Percentiles rank a stretch among this genome's conserved stretches.
These are phyloP conservation scores for Davidsoniella neocaledoniae DNA, from an alignment of 2,329 filamentous ascomycete species.

Conservation along the genomic window DNA sequence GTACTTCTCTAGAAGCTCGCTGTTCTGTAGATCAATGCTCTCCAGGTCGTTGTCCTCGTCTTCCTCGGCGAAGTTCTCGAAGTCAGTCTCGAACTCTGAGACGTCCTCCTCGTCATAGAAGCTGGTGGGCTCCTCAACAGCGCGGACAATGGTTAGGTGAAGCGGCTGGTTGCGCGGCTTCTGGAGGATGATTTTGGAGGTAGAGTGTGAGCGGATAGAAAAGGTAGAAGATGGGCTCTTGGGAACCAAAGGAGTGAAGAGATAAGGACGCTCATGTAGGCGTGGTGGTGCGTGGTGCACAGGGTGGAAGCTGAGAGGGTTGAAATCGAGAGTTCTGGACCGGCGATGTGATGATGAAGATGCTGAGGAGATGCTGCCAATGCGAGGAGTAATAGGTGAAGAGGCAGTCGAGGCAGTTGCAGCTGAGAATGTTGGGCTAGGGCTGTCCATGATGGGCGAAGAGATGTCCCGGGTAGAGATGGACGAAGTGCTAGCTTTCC, in stretches of 20 bases:
- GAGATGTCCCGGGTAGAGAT: constrained; percentile 6
- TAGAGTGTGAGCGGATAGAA: constrained; percentile 10
- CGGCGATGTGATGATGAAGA: constrained; percentile 8
- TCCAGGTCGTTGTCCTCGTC: constrained; percentile 2
- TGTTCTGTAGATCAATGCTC: constrained; percentile 7
- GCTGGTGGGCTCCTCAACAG: constrained; percentile 8
- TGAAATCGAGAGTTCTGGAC: constrained; percentile 11
- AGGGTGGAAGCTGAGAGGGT: constrained; percentile 11
- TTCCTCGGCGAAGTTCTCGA: constrained; percentile 4
- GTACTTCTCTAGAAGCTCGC: constrained; percentile 6
- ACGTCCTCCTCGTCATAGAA: constrained; percentile 1
- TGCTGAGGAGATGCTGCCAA: not conserved
- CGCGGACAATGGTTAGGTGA: constrained; percentile 11
- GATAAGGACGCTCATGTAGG: constrained; percentile 12
- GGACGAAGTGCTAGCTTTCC: constrained; percentile 6
- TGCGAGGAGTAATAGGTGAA: not conserved
- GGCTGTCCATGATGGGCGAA: constrained; percentile 7
- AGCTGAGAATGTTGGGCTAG: not conserved
- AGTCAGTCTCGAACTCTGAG: not conserved
- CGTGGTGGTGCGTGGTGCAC: constrained; percentile 10
- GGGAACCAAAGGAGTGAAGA: constrained; percentile 7
- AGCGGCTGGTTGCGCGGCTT: constrained; percentile 6
- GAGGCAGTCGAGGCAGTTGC: not conserved
- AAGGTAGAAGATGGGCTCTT: constrained; percentile 9
- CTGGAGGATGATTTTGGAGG: constrained; percentile 9